Evolutionary conservation across 2,329 filamentous ascomycete genomes (phyloP).

Genomic region (Botrytis porri): DNA sequence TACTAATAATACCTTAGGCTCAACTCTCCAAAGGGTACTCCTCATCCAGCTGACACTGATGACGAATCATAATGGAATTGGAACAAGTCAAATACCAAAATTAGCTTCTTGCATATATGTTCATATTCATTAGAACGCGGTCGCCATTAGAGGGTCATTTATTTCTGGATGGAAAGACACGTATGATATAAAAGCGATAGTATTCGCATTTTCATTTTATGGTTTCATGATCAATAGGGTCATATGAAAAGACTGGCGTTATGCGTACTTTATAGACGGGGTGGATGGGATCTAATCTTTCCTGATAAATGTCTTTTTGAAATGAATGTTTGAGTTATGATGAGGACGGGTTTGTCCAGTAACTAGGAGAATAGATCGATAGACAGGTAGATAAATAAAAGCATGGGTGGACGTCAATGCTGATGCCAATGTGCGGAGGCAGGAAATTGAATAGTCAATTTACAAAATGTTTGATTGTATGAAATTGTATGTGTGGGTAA

Average conservation of each 20-base stretch:
- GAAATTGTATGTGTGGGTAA: background rate
- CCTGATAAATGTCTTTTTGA: conserved; percentile 1
- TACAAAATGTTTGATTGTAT: background rate
- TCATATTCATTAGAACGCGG: conserved; percentile 9
- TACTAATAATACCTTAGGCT: conserved; percentile 30
- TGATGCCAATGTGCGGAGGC: background rate
- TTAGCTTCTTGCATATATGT: conserved; percentile 19
- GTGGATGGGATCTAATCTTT: conserved; percentile 7
- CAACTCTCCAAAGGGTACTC: conserved; percentile 39
- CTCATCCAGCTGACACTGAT: conserved; percentile 36
- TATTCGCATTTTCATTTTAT: background rate
- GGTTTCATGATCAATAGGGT: conserved; percentile 10
- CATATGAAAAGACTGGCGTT: conserved; percentile 8
- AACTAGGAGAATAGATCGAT: conserved; percentile 9
- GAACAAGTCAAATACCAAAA: background rate
- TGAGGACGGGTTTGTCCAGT: conserved; percentile 1
- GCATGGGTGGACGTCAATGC: background rate
- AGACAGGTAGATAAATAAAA: conserved; percentile 3
- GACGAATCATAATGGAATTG: conserved; percentile 32
- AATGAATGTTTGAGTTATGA: conserved; percentile 6
- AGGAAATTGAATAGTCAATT: background rate
- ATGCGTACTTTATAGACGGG: conserved; percentile 10
- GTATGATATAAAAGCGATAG: background rate
- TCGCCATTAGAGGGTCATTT: background rate
- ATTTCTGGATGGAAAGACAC: conserved; percentile 9